These are phyloP conservation scores for Xylaria intraflava DNA, from an alignment of 495 filamentous ascomycete genomes.

Conservation along the genomic window DNA sequence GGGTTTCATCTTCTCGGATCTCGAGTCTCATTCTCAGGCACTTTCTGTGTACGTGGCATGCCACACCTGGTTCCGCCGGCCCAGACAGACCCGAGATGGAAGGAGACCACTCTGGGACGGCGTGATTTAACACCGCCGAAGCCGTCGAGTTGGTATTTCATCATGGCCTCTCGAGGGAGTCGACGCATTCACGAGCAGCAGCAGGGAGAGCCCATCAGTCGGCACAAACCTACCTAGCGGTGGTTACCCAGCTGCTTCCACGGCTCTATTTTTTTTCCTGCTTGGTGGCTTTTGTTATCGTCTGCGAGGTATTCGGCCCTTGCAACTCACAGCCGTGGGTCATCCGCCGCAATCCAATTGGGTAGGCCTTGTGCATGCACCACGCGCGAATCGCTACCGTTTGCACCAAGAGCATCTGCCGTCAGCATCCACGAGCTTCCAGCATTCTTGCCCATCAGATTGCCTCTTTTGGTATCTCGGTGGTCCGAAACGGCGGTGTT, in stretches of 20 bases:
- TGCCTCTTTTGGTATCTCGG: slow-evolving; percentile 5
- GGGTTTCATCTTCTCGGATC: neutral
- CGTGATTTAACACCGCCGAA: neutral
- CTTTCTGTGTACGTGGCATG: neutral
- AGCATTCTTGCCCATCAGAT: slow-evolving; percentile 2
- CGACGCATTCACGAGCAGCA: neutral
- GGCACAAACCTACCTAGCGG: neutral
- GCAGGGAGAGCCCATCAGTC: neutral
- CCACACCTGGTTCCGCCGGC: neutral
- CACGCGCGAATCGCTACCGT: slow-evolving; percentile 15
- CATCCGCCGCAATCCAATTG: slow-evolving; percentile 18
- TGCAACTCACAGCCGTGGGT: slow-evolving; percentile 23
- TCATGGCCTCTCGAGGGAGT: neutral
- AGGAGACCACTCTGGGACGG: slow-evolving; percentile 1
- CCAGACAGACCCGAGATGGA: neutral
- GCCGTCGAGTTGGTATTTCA: neutral
- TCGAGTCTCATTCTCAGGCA: neutral
- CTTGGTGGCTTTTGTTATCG: slow-evolving; percentile 3
- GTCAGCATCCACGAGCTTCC: slow-evolving; percentile 3
- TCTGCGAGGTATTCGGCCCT: slow-evolving; percentile 12
- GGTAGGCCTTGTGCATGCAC: slow-evolving; percentile 13
- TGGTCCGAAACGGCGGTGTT: neutral
- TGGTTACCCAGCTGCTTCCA: neutral
- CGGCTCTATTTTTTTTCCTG: neutral
- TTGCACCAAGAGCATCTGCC: slow-evolving; percentile 13